Percentiles rank a stretch among this genome's conserved stretches.
phyloP scores from a whole-genome alignment of 352 stramenopile species.

The Globisporangium camurandrum region DNA sequence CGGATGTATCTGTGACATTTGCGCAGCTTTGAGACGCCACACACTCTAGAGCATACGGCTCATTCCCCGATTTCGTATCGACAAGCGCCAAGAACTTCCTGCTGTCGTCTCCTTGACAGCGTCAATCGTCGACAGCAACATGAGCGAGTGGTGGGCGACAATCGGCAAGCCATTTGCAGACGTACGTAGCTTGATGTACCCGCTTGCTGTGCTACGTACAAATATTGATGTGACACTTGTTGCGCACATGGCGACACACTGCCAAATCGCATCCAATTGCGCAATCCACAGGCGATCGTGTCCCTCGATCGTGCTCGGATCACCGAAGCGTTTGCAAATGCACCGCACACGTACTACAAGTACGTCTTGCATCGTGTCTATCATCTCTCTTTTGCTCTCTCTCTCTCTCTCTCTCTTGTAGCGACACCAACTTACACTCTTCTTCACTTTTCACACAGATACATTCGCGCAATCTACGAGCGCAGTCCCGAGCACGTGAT shows the following conservation, averaged over 20 bases:
- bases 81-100: slow-evolving; percentile 2
- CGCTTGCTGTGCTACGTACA: not conserved
- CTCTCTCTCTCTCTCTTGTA: too few species aligned
- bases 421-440: not conserved
- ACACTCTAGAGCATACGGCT: not conserved
- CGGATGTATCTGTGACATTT: too few species aligned
- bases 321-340: slow-evolving; percentile 47
- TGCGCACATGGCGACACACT: not conserved
- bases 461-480: slow-evolving; percentile 78
- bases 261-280: not conserved
- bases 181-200: slow-evolving; percentile 17
- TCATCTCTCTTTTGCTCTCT: not conserved
- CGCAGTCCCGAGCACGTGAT: slow-evolving; percentile 92
- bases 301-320: slow-evolving; percentile 52
- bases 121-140: slow-evolving; percentile 11
- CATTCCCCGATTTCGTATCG: slow-evolving; percentile 4
- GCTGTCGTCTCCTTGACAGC: not conserved
- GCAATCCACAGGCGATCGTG: slow-evolving; percentile 36
- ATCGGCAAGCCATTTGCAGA: slow-evolving; percentile 71
- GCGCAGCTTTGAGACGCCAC: too few species aligned
- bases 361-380: too few species aligned
- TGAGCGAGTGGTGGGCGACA: slow-evolving; percentile 76
- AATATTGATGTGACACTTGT: not conserved
- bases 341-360: slow-evolving; percentile 68
- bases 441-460: slow-evolving; percentile 15